Evolutionary conservation across 768 basidiomycete genomes (phyloP), one percentile per base, ranked within the genome.

Genomic region (Kwoniella pini): DNA sequence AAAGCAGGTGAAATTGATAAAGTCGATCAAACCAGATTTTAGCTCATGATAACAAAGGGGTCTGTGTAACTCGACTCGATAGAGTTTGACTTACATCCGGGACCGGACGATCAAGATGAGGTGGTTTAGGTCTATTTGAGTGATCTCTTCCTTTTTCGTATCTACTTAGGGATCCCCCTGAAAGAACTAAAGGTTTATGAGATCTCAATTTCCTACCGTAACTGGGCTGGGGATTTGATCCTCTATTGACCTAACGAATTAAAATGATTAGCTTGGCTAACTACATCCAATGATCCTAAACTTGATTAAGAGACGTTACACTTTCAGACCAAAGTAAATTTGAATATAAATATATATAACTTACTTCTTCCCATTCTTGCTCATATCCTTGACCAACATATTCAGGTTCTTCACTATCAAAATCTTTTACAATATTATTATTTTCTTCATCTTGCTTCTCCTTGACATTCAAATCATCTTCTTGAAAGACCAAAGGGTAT

Each of bases 81-180:
- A 26, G 15, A 46, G n/a, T 7, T 33, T n/a, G 3, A 50, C 48
- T 50, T n/a, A 50, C 48, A 33, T 50, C 48, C 48, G 48, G 48
- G n/a, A 21, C 48, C 48, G 48, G 21, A 11, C 48, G 48, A 30
- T 50, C 48, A 15, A 50, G 31, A 50, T 50, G 48, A 50, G 48
- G 48, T 13, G 48, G 48, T 50, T 21, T 50, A 30, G 48, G 48
- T 50, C 48, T 12, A 13, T 15, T 50, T n/a, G 31, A 50, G 24
- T 50, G 21, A 33, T 50, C 48, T 21, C 28, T 31, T 42, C n/a
- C 19, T 9, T 6, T 42, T 13, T 42, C 40, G 7, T 42, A 36
- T 36, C 33, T 36, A 36, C 33, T 36, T 42, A 42, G n/a, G 40
- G 19, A 13, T 42, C 40, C 6, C 6, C n/a, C 40, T 42, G 40